Evolutionary conservation across 768 basidiomycete species (phyloP), one percentile per base, ranked within the genome.

Genomic region (Fistulinella prunicolor): DNA sequence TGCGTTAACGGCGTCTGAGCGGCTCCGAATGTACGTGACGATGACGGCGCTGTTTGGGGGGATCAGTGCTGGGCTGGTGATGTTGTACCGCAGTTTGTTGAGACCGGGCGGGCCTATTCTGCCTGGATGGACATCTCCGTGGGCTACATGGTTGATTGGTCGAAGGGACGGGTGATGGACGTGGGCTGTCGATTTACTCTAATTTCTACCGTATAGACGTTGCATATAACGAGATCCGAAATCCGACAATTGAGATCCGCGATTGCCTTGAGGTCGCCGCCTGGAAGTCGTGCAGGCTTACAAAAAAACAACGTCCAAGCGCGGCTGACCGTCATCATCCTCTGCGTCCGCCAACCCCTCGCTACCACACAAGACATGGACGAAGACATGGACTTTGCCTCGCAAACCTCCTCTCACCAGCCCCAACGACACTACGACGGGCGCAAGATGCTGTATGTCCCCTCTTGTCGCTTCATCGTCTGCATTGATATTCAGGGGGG

Each of bases 361-460:
- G 26, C 37, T 19, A 22, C 28, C 6, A 9, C 36, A 22, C 19
- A 69, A 32, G 30, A 42, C 69, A 90, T 90, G 88, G 87, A 90
- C 70, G 77, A 83, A 74, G 85, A 89, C 70, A 88, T 90, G 84
- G 81, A 80, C 41, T 81, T 83, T 67, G 81, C 80, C 57, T 53
- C 64, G 57, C 67, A 60, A 49, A 47, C 48, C 26, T 46, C 69
- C 26, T 67, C 71, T 34, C 68, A 64, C 30, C 68, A 63, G 23
- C 68, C 61, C 53, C 67, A 72, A 36, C 68, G 62, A 44, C 63
- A 51, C 46, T 57, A 61, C 43, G 73, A 73, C 19, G 68, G 68
- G 14, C 76, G 82, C 49, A 90, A 89, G 72, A 85, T 87, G 80
- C 78, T 89, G 88, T 86, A 71, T 61, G 85, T 75, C 56, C 55